Base-by-base conservation (phyloP, 2,329 filamentous ascomycete genomes). In the Triangularia verruculosa region DNA sequence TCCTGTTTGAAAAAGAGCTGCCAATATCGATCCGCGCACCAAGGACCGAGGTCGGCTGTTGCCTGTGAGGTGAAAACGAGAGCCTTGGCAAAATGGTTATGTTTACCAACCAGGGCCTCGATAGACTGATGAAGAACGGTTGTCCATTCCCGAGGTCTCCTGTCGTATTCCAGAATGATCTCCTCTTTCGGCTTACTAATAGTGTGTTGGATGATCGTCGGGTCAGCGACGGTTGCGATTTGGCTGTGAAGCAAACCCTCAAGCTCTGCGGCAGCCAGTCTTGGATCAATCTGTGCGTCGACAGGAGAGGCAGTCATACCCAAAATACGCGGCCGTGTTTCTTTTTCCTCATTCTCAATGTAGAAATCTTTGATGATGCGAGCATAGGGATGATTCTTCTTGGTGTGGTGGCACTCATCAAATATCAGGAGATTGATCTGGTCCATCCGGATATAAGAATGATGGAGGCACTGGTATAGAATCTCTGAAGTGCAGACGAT, bases 241-340 rank as follows among this genome's bases (percentile, higher is more conserved):
- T 89, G 87, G 73, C 89, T 90, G 72, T 95, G 85, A 1, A 99
- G 80, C 39, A 96, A 80, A 1, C 77, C 82, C 73, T 98, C 94
- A 0, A 99, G 83, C 60, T 91, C 86, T 64, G 79, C 78, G 0
- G 91, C 90, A 39, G 91, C 91, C 64, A 86, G 80, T 15, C 82
- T 80, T 27, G 96, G 83, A 68, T 97, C 88, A 0, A 85, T 84
- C 71, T 91, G 90, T 0, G 91, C 87, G 77, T 98, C 93, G 2
- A 97, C 89, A 0, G 95, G 95, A 0, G 95, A 98, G 7, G 95
- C 95, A 1, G 95, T 99, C 94, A 98, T 97, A 25, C 94, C 94
- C 68, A 99, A 90, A 20, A 99, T 88, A 39, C 88, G 89, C 3
- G 95, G 95, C 4, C 87, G 82, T 56, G 77, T 78, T 0, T 72